phyloP scores from a whole-genome alignment of 768 basidiomycete genomes.

The Epithele typhae region DNA sequence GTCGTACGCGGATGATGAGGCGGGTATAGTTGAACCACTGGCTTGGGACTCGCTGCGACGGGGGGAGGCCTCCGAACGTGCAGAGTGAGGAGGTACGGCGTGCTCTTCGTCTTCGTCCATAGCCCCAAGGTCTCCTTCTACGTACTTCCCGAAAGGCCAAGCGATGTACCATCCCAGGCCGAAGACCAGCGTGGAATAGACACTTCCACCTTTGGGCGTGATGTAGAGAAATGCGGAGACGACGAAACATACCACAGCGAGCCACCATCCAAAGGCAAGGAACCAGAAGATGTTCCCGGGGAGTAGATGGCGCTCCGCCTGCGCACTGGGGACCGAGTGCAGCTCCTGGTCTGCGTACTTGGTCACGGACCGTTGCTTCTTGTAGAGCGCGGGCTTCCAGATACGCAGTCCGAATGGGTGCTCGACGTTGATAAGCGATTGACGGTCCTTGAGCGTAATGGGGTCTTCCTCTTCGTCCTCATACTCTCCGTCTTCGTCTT shows the following conservation, averaged over 20 bases:
- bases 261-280: conserved; percentile 90
- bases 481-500: conserved; percentile 34
- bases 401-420: conserved; percentile 99
- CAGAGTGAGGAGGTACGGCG: conserved; percentile 8
- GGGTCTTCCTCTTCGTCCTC: conserved; percentile 66
- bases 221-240: conserved; percentile 66
- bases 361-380: conserved; percentile 94
- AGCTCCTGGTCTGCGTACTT: conserved; percentile 94
- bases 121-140: conserved; percentile 69
- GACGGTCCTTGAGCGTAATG: conserved; percentile 90
- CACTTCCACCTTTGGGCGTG: conserved; percentile 76
- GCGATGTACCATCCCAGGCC: conserved; percentile 95
- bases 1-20: conserved; percentile 32
- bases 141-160: conserved; percentile 99
- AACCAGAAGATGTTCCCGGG: conserved; percentile 96
- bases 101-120: conserved; percentile 32
- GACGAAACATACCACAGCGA: conserved; percentile 65
- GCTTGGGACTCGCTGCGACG: conserved; percentile 37
- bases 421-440: conserved; percentile 97
- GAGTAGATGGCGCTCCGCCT: conserved; percentile 87
- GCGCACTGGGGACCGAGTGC: conserved; percentile 87
- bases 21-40: too few relatives aligned
- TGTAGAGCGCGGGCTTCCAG: conserved; percentile 99
- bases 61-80: conserved; percentile 7
- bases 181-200: conserved; percentile 78